Percentiles rank a stretch among this genome's conserved stretches.
Conservation (phyloP, 306 rosid species). For the Medicago lupulina region DNA sequence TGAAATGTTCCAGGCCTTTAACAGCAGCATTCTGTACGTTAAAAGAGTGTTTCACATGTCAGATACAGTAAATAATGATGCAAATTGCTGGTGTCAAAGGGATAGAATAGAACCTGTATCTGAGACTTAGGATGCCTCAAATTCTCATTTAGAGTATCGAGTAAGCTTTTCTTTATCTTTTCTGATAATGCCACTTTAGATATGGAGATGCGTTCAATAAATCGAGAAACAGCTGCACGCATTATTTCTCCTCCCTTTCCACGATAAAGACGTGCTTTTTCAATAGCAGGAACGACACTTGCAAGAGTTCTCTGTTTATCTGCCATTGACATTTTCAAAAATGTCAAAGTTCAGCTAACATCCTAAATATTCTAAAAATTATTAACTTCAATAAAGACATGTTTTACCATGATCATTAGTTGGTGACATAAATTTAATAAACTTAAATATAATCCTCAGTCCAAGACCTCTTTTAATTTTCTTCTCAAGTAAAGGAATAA, state of each 20-base stretch:
- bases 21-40: conserved; percentile 76
- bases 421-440: background rate
- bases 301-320: conserved; percentile 79
- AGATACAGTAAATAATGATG: conserved; percentile 20
- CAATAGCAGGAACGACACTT: conserved; percentile 81
- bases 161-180: conserved; percentile 71
- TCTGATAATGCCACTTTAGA: conserved; percentile 63
- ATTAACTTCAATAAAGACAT: conserved; percentile 12
- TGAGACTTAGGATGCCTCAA: conserved; percentile 96
- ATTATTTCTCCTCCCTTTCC: conserved; percentile 99
- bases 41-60: conserved; percentile 35
- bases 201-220: conserved; percentile 78
- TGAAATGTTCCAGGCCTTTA: conserved; percentile 76
- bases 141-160: conserved; percentile 87
- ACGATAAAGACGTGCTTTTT: conserved; percentile 92
- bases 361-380: conserved; percentile 31
- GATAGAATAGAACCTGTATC: conserved; percentile 74
- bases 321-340: conserved; percentile 47
- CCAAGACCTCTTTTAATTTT: conserved; percentile 32
- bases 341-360: conserved; percentile 32
- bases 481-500: conserved; percentile 34
- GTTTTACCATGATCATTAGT: conserved; percentile 27
- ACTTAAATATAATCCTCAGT: background rate
- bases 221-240: conserved; percentile 93
- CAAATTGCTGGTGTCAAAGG: conserved; percentile 33